Evolutionary conservation across 331 rosid species (phyloP).

Genomic region (Prunus yedoensis): DNA sequence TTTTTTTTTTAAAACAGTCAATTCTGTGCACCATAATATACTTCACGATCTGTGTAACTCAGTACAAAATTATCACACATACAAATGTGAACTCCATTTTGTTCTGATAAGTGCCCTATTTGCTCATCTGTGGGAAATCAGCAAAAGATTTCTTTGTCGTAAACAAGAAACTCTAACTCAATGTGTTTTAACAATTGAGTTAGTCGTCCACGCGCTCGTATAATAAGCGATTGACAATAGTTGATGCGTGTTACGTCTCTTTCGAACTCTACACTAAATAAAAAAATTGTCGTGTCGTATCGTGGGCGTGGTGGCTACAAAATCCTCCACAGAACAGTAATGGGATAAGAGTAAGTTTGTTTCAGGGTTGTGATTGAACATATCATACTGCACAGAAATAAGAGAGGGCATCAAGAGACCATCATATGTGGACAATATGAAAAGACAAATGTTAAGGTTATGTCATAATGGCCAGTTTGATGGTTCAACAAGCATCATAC

Average conservation of each 20-base stretch:
- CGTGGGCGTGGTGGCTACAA: background rate
- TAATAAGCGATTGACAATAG: background rate
- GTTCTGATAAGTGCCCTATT: background rate
- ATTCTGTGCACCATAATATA: background rate
- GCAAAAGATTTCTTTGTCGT: background rate
- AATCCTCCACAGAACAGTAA: background rate
- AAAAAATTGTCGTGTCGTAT: background rate
- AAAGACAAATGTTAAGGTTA: slow-evolving; percentile 94
- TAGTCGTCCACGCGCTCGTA: background rate
- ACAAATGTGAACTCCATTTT: slow-evolving; percentile 1
- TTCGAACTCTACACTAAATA: background rate
- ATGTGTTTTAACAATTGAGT: background rate
- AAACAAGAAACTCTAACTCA: background rate
- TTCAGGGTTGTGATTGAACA: slow-evolving; percentile 12
- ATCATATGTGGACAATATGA: slow-evolving; percentile 66
- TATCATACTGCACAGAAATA: slow-evolving; percentile 16
- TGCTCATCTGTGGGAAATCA: slow-evolving; percentile 3
- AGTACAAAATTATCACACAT: background rate
- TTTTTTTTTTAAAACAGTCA: no score
- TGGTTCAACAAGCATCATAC: slow-evolving; percentile 36
- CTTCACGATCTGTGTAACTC: background rate
- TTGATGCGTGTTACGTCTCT: background rate
- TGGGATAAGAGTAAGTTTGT: background rate
- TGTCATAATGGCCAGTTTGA: slow-evolving; percentile 73
- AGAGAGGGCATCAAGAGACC: slow-evolving; percentile 46